Base-by-base conservation (phyloP, 257 asterid genomes). In the Cynanchum wilfordii region DNA sequence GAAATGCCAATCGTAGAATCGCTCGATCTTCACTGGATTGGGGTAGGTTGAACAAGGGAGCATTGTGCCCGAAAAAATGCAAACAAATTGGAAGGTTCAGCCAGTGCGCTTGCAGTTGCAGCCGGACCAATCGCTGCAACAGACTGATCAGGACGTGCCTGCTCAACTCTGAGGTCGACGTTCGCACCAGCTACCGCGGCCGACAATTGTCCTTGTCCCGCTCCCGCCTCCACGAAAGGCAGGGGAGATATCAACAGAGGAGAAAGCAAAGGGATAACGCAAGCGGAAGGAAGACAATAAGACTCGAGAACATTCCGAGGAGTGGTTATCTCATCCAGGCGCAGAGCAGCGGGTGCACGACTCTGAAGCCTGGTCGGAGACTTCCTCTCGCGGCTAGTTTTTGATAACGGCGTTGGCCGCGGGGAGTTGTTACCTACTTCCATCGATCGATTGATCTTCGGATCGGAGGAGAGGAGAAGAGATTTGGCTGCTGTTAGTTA, bases 291-390 rank as follows among this genome's bases (percentile, higher is more conserved):
- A 33, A 66, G 24, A 59, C 20, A 69, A 33, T 33, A 33, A 17
- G 79, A 66, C n/a, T 40, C 45, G 51, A 20, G 59, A 42, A 42
- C 10, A 33, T 51, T 60, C 16, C 40, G 62, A 24, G 15, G 20
- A 54, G 13, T 56, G 42, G 40, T 60, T 25, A 62, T 68, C 38
- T 63, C 66, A 44, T 73, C 74, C 5, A 73, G 38, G 38, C 60
- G 59, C 11, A 82, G 77, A 25, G 79, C 73, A 38, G 72, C 50
- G 4, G 86, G 86, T 59, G 81, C 83, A 36, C 67, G 79, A 71
- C 62, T 76, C 30, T 79, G 83, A 27, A 82, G 72, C 79, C 86
- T 79, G 30, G 81, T 66, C 3, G 64, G 33, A 10, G 79, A 3
- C 66, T 66, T 52, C 22, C 19, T 50, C 7, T 10, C 47, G 2